A percentile compares a stretch with the other conserved stretches of the same genome.
Evolutionary conservation across 2,329 filamentous ascomycete genomes (phyloP).

Genomic region (Paraconiothyrium brasiliense): DNA sequence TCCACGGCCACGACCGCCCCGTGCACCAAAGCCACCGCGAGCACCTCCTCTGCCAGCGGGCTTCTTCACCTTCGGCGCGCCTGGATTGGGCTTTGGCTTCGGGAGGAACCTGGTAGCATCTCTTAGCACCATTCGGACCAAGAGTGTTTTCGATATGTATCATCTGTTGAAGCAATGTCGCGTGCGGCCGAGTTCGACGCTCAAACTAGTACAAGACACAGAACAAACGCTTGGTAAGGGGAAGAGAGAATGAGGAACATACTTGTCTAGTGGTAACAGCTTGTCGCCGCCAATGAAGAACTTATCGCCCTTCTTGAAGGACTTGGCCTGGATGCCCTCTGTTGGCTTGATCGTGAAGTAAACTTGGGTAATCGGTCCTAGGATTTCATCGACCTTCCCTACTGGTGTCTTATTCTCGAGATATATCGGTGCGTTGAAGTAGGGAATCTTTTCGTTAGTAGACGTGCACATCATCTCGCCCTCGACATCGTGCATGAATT

Average conservation of each 20-base stretch:
- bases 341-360: slow-evolving; percentile 98
- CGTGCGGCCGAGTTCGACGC: neutral
- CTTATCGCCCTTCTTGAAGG: slow-evolving; percentile 96
- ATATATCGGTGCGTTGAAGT: slow-evolving; percentile 99
- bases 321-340: slow-evolving; percentile 93
- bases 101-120: slow-evolving; percentile 78
- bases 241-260: slow-evolving; percentile 22
- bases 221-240: neutral
- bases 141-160: neutral
- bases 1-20: slow-evolving; percentile 54
- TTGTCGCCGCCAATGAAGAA: slow-evolving; percentile 97
- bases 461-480: slow-evolving; percentile 98
- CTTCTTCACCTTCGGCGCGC: slow-evolving; percentile 75
- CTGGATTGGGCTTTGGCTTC: slow-evolving; percentile 81
- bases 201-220: neutral
- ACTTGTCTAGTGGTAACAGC: slow-evolving; percentile 89
- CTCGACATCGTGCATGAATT: slow-evolving; percentile 92
- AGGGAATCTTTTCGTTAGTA: slow-evolving; percentile 93
- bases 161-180: neutral
- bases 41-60: slow-evolving; percentile 71
- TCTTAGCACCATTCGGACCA: slow-evolving; percentile 7
- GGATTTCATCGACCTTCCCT: slow-evolving; percentile 97
- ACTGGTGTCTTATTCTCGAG: slow-evolving; percentile 98
- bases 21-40: slow-evolving; percentile 35
- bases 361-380: slow-evolving; percentile 96